Evolutionary conservation across 2,329 filamentous ascomycete genomes (phyloP), one percentile per base, ranked within the genome.

Genomic region (Phaeosphaeriaceae sp.): DNA sequence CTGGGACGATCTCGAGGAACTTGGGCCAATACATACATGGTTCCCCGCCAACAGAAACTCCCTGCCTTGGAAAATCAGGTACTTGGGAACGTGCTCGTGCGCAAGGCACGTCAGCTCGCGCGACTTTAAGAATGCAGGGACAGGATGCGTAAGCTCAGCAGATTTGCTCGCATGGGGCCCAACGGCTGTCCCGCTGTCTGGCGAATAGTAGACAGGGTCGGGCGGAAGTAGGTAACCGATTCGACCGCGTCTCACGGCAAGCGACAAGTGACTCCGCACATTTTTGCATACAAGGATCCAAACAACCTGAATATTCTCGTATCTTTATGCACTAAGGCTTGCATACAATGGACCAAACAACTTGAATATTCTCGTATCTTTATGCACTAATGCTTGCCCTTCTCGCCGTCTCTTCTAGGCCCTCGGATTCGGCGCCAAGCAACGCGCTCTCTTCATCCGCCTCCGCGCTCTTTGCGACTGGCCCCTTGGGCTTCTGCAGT

Each of bases 391-490:
- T 51, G 36, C 51, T 55, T 33, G 44, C 58, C 11, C 54, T 51
- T 21, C 51, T 50, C 10, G 25, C 54, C 5, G 41, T 25, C 25
- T 60, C 44, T 9, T 42, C 51, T 13, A 25, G 45, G 2, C 36
- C 20, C 24, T 52, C 51, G 17, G 24, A 19, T 6, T 49, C n/a
- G 7, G 22, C 33, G 15, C 58, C 55, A 47, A 61, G 48, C 31
- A 61, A 40, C 7, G 51, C 42, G 41, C 54, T 60, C 41, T 60
- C 60, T n/a, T 63, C 60, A 22, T 60, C 60, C 17, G 49, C 31
- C 19, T 45, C 46, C 1, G 10, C 46, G n/a, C 50, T 51, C 52
- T 56, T 58, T 17, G 51, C 41, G 1, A 27, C 51, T 7, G 40
- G 44, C 15, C 15, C 44, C 13, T 20, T 21, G 9, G 53, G 45